Conservation (phyloP, 1,284 basidiomycete species). For the Fomitopsis betulina region DNA sequence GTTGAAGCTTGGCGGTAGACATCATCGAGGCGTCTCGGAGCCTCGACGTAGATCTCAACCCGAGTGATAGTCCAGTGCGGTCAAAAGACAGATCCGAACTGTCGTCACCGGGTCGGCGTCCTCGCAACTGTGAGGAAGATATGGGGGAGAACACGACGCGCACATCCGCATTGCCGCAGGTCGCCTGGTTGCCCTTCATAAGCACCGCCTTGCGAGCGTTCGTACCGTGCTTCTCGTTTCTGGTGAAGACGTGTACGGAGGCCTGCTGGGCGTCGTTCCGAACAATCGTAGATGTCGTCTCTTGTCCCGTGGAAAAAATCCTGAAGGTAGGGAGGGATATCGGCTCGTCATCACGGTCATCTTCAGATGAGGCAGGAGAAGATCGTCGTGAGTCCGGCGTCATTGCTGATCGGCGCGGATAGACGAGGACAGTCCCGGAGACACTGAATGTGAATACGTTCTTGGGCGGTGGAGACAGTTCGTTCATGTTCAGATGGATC, state of each 20-base stretch:
- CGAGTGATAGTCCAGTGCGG: slow-evolving; percentile 29
- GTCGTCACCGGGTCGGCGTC: slow-evolving; percentile 13
- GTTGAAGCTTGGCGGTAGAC: slow-evolving; percentile 26
- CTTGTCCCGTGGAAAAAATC: slow-evolving; percentile 58
- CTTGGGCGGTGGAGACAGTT: slow-evolving; percentile 59
- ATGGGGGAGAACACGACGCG: slow-evolving; percentile 43
- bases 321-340: slow-evolving; percentile 63
- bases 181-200: slow-evolving; percentile 50
- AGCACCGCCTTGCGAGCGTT: slow-evolving; percentile 58
- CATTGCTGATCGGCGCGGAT: slow-evolving; percentile 33
- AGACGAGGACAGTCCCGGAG: slow-evolving; percentile 58
- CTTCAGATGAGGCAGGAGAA: slow-evolving; percentile 24
- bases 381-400: slow-evolving; percentile 15
- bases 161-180: slow-evolving; percentile 53
- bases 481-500: slow-evolving; percentile 74
- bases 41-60: slow-evolving; percentile 17
- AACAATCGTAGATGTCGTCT: slow-evolving; percentile 49
- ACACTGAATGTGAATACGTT: slow-evolving; percentile 62
- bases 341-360: slow-evolving; percentile 37
- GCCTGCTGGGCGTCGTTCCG: slow-evolving; percentile 50
- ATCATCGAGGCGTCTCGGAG: slow-evolving; percentile 22
- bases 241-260: slow-evolving; percentile 56
- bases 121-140: slow-evolving; percentile 10
- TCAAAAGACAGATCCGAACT: slow-evolving; percentile 25
- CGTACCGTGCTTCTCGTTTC: slow-evolving; percentile 53